Conservation (phyloP, 306 rosid genomes). For the Sphenostylis stenocarpa region DNA sequence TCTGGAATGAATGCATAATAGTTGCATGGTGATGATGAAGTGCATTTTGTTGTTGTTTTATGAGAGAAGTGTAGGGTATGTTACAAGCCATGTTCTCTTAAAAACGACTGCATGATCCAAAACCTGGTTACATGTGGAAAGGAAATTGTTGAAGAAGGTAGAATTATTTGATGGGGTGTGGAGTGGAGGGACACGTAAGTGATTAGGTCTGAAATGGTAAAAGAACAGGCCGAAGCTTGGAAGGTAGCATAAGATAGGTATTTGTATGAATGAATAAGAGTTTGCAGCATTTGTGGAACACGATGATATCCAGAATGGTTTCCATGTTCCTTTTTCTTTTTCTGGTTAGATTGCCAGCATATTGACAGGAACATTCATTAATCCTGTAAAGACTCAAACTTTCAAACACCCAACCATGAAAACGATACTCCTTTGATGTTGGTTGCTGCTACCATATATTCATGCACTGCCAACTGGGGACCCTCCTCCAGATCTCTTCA, state of each 20-base stretch:
- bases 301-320: background rate
- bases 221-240: background rate
- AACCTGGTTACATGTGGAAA: too few species aligned
- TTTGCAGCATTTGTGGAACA: background rate
- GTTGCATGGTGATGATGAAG: too few species aligned
- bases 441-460: background rate
- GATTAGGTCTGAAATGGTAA: too few species aligned
- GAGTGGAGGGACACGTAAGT: too few species aligned
- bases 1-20: too few species aligned
- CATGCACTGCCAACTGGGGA: background rate
- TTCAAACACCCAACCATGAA: background rate
- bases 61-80: too few species aligned
- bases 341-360: background rate
- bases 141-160: too few species aligned
- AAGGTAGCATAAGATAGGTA: background rate
- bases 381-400: background rate
- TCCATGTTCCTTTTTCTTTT: background rate
- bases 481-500: background rate
- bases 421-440: slow-evolving; percentile 5
- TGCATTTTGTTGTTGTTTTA: too few species aligned
- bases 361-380: background rate
- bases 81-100: too few species aligned
- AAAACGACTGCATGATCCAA: too few species aligned
- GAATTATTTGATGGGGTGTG: too few species aligned
- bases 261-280: background rate